Percentiles rank a stretch among this genome's conserved stretches.
Evolutionary conservation across 2,329 filamentous ascomycete species (phyloP).

Genomic region (Neofusicoccum kwambonambiense): DNA sequence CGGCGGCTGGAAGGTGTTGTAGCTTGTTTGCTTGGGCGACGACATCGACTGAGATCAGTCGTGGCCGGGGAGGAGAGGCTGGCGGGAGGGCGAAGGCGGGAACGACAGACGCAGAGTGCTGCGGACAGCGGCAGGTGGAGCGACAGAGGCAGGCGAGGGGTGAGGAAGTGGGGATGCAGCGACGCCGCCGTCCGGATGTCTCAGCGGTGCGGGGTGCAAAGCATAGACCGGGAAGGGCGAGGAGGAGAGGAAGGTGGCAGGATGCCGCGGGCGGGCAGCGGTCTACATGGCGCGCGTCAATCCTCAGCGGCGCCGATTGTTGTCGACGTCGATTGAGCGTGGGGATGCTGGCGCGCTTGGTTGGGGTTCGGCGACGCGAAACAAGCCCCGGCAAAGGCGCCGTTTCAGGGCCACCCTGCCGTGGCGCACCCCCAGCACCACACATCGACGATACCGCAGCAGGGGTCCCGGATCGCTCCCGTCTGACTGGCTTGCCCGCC

Average conservation of each 20-base stretch:
- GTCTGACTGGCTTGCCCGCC: conserved; percentile 3
- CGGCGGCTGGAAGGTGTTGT: neutral
- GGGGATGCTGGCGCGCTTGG: conserved; percentile 1
- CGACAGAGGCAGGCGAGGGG: neutral
- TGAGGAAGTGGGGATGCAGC: neutral
- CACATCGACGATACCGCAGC: neutral
- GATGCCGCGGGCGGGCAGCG: neutral
- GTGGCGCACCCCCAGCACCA: no score
- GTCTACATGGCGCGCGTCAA: neutral
- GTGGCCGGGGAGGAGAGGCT: neutral
- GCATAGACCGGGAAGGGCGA: neutral
- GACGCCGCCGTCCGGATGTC: no score
- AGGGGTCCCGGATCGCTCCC: neutral
- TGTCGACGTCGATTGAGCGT: neutral
- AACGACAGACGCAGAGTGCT: neutral
- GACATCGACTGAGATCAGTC: neutral
- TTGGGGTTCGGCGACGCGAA: conserved; percentile 1
- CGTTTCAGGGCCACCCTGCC: neutral
- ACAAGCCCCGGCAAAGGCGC: conserved; percentile 8
- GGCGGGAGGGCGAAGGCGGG: neutral
- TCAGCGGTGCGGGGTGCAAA: neutral
- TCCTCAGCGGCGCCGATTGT: neutral
- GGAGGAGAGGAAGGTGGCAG: neutral
- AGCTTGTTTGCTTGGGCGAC: neutral
- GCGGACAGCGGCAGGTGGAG: neutral